Percentiles rank a stretch among this genome's conserved stretches.
phyloP scores from a whole-genome alignment of 2,329 filamentous ascomycete species.

The Chalara sp. region DNA sequence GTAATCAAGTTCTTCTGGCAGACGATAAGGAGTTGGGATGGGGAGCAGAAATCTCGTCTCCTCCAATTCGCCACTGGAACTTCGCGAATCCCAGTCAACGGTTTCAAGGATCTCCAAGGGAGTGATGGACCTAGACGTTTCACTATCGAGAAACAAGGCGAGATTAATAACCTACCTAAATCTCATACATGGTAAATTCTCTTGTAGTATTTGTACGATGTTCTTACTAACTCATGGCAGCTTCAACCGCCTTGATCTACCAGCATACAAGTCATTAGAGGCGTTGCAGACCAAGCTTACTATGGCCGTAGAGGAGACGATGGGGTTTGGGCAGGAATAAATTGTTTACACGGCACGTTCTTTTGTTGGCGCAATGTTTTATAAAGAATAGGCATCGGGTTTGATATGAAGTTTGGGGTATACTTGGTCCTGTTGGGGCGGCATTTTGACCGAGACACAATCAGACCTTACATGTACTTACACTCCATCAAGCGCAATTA shows the following conservation, averaged over 20 bases:
- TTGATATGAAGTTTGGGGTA: too few relatives aligned
- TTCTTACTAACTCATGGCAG: conserved; percentile 37
- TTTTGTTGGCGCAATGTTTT: too few relatives aligned
- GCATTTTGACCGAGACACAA: too few relatives aligned
- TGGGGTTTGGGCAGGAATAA: conserved; percentile 96
- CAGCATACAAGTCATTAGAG: conserved; percentile 85
- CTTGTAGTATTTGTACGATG: background rate
- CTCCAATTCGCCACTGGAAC: conserved; percentile 97
- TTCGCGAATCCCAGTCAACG: conserved; percentile 95
- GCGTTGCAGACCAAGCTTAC: conserved; percentile 83
- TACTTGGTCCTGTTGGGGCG: too few relatives aligned
- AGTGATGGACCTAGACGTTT: conserved; percentile 93
- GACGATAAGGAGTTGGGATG: conserved; percentile 92
- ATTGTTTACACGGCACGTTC: conserved; percentile 1
- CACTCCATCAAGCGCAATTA: too few relatives aligned
- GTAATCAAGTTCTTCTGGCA: conserved; percentile 99
- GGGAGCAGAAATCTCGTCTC: conserved; percentile 93
- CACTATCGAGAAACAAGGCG: conserved; percentile 96
- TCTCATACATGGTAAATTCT: conserved; percentile 87
- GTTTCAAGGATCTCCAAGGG: conserved; percentile 97
- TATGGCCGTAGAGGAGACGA: conserved; percentile 96
- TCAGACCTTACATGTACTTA: too few relatives aligned
- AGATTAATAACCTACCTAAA: conserved; percentile 85
- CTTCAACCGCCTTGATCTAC: conserved; percentile 95
- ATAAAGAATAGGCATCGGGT: too few relatives aligned